These are phyloP conservation scores for Kwoniella pini DNA, from an alignment of 768 basidiomycete genomes.

Conservation along the genomic window DNA sequence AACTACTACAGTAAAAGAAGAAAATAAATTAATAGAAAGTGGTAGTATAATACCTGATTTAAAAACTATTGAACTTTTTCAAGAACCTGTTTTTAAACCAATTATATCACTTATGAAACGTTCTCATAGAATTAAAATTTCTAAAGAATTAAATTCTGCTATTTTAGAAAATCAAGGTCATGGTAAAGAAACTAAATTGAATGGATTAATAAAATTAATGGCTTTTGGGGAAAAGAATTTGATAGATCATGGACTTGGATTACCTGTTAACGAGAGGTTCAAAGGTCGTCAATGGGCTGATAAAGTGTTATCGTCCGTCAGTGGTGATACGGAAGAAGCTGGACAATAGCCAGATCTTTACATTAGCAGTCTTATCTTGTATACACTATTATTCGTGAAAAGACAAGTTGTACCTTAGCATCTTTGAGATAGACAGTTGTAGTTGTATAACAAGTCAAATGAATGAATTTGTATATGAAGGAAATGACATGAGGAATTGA, in stretches of 20 bases:
- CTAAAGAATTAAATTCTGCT: constrained; percentile 91
- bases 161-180: constrained; percentile 90
- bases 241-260: constrained; percentile 57
- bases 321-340: constrained; percentile 63
- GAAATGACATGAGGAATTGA: too few species aligned
- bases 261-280: constrained; percentile 31
- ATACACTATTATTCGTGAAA: too few species aligned
- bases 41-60: constrained; percentile 12
- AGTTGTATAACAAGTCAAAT: too few species aligned
- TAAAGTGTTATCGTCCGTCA: constrained; percentile 21
- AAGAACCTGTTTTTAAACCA: constrained; percentile 59
- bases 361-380: too few species aligned
- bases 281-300: constrained; percentile 41
- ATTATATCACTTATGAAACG: constrained; percentile 81
- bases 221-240: constrained; percentile 84
- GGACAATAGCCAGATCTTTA: background rate
- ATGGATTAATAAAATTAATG: constrained; percentile 75
- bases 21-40: background rate
- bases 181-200: constrained; percentile 87
- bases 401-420: too few species aligned
- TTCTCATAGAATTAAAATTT: constrained; percentile 89
- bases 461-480: too few species aligned
- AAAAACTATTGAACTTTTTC: constrained; percentile 28
- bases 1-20: background rate
- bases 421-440: too few species aligned